Conservation (phyloP, 1,284 basidiomycete species). For the Cutaneotrichosporon dermatis region DNA sequence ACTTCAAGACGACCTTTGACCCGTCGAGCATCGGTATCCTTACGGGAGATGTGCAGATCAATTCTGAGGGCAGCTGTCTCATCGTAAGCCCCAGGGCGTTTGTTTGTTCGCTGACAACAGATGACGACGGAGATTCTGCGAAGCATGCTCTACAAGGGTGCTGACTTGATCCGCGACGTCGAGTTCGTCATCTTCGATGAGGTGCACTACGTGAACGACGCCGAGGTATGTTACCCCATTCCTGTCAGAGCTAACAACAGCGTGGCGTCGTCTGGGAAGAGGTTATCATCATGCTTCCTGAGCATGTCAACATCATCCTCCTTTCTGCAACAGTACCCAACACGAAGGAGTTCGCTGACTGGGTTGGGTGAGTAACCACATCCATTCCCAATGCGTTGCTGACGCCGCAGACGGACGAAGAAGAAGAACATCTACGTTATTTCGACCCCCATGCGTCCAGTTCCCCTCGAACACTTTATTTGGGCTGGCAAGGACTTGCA, state of each 20-base stretch:
- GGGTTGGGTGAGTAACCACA: conserved; percentile 78
- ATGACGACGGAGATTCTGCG: conserved; percentile 99
- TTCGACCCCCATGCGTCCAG: conserved; percentile 91
- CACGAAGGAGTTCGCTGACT: conserved; percentile 96
- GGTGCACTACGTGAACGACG: conserved; percentile 99
- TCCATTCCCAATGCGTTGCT: too few species aligned
- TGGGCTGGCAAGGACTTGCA: conserved; percentile 87
- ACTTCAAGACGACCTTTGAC: conserved; percentile 96
- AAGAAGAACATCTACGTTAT: conserved; percentile 99
- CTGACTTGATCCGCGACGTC: conserved; percentile 95
- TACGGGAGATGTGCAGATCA: conserved; percentile 99
- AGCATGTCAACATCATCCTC: conserved; percentile 94
- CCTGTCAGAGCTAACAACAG: conserved; percentile 50
- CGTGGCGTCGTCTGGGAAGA: conserved; percentile 99
- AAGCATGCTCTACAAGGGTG: conserved; percentile 98
- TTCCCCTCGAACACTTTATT: conserved; percentile 93
- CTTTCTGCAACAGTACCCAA: conserved; percentile 98
- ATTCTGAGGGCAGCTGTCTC: conserved; percentile 93
- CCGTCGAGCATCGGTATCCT: conserved; percentile 90
- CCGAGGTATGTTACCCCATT: conserved; percentile 62
- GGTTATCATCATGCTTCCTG: conserved; percentile 98
- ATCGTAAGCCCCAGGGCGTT: conserved; percentile 54
- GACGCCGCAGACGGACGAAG: conserved; percentile 74
- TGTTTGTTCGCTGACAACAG: conserved; percentile 19
- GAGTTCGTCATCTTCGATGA: conserved; percentile 99